These are phyloP conservation scores for Aspergillus niger DNA, from an alignment of 2,329 filamentous ascomycete genomes.

Conservation along the genomic window DNA sequence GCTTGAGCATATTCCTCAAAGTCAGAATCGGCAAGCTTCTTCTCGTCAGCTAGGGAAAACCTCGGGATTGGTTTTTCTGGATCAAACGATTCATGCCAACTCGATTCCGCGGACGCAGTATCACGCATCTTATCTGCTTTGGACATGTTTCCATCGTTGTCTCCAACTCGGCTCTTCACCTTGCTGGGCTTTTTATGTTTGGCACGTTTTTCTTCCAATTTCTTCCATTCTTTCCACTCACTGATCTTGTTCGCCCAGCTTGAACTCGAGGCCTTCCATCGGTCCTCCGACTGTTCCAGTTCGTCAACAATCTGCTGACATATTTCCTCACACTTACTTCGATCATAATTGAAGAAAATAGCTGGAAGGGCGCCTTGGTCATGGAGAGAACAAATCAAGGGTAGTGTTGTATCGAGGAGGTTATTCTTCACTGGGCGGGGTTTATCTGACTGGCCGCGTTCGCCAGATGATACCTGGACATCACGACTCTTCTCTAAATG, in stretches of 20 bases:
- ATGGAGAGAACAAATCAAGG: conserved; percentile 52
- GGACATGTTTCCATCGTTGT: conserved; percentile 49
- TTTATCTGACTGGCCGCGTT: conserved; percentile 17
- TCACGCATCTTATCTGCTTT: conserved; percentile 60
- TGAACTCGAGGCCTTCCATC: conserved; percentile 44
- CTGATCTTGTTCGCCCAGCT: conserved; percentile 64
- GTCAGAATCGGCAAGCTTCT: conserved; percentile 60
- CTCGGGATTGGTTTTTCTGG: conserved; percentile 59
- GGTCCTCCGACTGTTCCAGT: conserved; percentile 57
- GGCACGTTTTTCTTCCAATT: conserved; percentile 28
- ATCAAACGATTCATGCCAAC: conserved; percentile 66
- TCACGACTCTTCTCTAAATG: too few relatives aligned
- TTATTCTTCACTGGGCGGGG: conserved; percentile 26
- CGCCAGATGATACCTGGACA: conserved; percentile 15
- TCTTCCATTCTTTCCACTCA: conserved; percentile 53
- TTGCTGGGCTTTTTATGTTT: conserved; percentile 50
- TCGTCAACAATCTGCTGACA: conserved; percentile 54
- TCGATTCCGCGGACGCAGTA: conserved; percentile 56
- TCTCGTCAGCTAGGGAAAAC: conserved; percentile 61
- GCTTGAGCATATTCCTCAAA: conserved; percentile 57
- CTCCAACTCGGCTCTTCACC: conserved; percentile 26
- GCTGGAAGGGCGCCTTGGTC: conserved; percentile 68
- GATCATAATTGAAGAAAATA: conserved; percentile 77
- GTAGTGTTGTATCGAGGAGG: conserved; percentile 53
- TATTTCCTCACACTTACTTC: conserved; percentile 63